phyloP scores from a whole-genome alignment of 805 yeast species.

The Wickerhamomyces chaumierensis region DNA sequence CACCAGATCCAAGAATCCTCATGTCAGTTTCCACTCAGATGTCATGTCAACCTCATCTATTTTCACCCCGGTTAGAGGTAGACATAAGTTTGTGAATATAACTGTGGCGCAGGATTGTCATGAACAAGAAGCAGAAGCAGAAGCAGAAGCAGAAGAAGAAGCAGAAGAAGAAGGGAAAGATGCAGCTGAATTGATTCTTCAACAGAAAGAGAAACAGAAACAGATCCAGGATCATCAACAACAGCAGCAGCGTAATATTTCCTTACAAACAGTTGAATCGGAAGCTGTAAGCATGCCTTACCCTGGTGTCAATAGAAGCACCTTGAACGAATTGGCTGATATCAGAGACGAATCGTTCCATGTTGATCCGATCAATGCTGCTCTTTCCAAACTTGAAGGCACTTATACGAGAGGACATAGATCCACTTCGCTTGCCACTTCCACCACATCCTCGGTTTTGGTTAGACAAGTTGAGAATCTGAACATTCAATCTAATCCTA shows the following conservation, averaged over 20 bases:
- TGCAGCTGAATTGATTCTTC: no score
- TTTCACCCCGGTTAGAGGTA: slow-evolving; percentile 7
- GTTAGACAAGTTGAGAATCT: slow-evolving; percentile 10
- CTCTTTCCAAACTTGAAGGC: slow-evolving; percentile 75
- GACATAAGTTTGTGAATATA: slow-evolving; percentile 9
- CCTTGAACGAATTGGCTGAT: slow-evolving; percentile 67
- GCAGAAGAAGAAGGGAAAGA: slow-evolving; percentile 2
- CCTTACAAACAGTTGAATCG: slow-evolving; percentile 6
- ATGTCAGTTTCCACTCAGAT: slow-evolving; percentile 8
- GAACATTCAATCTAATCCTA: slow-evolving; percentile 9
- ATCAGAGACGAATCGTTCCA: slow-evolving; percentile 68
- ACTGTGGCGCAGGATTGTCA: slow-evolving; percentile 3
- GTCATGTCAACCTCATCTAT: slow-evolving; percentile 9
- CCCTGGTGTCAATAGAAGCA: slow-evolving; percentile 41
- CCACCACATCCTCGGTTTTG: slow-evolving; percentile 7
- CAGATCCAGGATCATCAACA: slow-evolving; percentile 1
- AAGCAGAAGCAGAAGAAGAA: not conserved
- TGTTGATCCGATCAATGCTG: slow-evolving; percentile 62
- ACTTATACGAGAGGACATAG: slow-evolving; percentile 19
- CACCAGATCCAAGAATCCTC: slow-evolving; percentile 9
- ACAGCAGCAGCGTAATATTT: not conserved
- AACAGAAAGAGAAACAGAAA: no score
- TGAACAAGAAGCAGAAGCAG: slow-evolving; percentile 1
- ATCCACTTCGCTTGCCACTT: slow-evolving; percentile 2
- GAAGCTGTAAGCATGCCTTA: slow-evolving; percentile 20